phyloP scores from a whole-genome alignment of 75 land plant species.

The Azolla pinnata region DNA sequence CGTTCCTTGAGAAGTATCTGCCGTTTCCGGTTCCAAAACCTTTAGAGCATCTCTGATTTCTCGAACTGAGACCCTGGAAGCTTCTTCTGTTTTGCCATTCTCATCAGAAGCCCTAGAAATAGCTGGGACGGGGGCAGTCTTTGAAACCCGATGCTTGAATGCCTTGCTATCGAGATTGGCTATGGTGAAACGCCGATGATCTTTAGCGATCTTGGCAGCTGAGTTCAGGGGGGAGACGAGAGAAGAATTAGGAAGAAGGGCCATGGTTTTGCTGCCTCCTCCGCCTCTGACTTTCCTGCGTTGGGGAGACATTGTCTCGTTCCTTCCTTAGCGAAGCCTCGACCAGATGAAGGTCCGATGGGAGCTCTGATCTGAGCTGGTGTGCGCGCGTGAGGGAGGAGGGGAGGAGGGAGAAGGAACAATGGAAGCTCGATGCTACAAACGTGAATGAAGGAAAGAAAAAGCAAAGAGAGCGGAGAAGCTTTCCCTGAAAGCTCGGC shows the following conservation, averaged over 20 bases:
- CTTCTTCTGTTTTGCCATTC: background rate
- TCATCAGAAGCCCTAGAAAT: background rate
- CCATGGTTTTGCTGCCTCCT: conserved; percentile 18
- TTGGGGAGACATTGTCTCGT: conserved; percentile 15
- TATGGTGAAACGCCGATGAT: background rate
- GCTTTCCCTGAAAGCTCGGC: no score
- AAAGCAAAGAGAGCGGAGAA: background rate
- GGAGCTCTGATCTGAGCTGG: background rate
- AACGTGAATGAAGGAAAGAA: background rate
- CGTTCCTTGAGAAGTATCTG: conserved; percentile 2
- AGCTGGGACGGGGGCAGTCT: background rate
- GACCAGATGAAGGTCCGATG: background rate
- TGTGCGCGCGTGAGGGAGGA: background rate
- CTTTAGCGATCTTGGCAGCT: background rate
- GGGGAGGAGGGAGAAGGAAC: background rate
- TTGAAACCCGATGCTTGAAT: conserved; percentile 1
- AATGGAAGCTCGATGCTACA: no score
- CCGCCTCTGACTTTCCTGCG: conserved; percentile 25
- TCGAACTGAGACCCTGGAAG: background rate
- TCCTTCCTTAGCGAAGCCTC: background rate
- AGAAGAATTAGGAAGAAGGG: conserved; percentile 13
- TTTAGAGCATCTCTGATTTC: no score
- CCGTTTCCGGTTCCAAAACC: no score
- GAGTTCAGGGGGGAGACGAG: conserved; percentile 8
- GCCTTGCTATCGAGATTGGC: background rate